These are phyloP conservation scores for Tetrahymena elliotti DNA, from an alignment of 73 alveolate genomes.

Conservation along the genomic window DNA sequence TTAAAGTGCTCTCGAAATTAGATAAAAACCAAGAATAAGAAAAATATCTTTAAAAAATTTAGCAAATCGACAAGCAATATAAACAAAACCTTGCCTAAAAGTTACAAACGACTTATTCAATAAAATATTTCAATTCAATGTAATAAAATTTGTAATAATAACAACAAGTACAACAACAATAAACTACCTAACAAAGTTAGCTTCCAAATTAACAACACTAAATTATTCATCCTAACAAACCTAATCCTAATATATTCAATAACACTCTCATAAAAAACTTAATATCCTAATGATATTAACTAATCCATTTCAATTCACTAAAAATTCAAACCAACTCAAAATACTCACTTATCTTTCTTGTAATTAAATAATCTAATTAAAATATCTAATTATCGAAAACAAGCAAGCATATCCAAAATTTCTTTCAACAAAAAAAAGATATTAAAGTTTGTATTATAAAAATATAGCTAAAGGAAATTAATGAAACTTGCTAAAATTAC, in stretches of 20 bases:
- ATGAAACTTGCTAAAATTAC: no score
- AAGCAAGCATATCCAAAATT: no score
- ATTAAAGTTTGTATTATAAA: no score
- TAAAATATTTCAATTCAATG: background rate
- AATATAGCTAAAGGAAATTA: no score
- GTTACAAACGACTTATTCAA: background rate
- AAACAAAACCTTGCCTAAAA: background rate
- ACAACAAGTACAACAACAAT: background rate
- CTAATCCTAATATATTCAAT: background rate
- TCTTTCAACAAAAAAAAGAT: no score
- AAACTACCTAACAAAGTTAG: background rate
- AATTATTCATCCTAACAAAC: background rate
- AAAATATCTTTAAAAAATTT: background rate
- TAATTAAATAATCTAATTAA: no score
- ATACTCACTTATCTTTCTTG: no score
- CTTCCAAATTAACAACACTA: background rate
- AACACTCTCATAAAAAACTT: background rate
- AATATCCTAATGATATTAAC: background rate
- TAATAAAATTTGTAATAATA: background rate
- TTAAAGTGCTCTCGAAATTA: background rate
- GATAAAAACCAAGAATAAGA: background rate
- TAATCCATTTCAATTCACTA: background rate
- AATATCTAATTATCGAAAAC: no score
- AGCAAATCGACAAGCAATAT: background rate
- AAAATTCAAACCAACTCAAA: no score